Evolutionary conservation across 345 rosid species (phyloP).

Genomic region (Citrus cavaleriei): DNA sequence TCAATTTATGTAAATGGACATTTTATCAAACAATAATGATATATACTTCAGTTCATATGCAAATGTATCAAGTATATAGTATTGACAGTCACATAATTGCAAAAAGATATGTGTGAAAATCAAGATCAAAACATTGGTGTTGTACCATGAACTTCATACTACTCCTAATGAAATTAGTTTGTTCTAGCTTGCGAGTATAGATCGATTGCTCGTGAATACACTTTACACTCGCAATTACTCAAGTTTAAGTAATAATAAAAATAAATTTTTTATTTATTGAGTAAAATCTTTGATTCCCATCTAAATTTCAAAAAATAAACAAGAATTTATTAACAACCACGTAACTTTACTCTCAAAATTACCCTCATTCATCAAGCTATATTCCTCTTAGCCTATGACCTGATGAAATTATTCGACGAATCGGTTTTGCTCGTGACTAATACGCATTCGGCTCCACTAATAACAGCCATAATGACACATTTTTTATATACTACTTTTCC

Average conservation of each 20-base stretch:
- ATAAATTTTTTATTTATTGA: no score
- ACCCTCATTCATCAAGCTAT: constrained; percentile 3
- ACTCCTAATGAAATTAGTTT: neutral
- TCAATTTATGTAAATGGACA: neutral
- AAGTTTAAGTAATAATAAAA: no score
- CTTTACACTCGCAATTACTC: no score
- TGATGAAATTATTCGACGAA: constrained; percentile 1
- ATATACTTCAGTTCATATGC: no score
- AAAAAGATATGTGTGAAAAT: neutral
- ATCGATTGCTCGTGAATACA: no score
- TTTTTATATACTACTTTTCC: neutral
- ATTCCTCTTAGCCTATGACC: neutral
- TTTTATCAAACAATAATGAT: neutral
- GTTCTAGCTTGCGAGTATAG: neutral
- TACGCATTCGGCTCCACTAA: constrained; percentile 35
- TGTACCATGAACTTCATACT: neutral
- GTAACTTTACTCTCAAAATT: neutral
- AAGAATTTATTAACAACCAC: neutral
- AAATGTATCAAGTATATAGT: no score
- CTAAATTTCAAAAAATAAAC: no score
- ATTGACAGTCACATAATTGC: neutral
- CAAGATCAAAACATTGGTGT: neutral
- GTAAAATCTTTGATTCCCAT: no score
- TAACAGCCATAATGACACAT: constrained; percentile 22
- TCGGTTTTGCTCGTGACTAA: constrained; percentile 35